Evolutionary conservation across 83 land plant species (phyloP).

Genomic region (Picea abies): DNA sequence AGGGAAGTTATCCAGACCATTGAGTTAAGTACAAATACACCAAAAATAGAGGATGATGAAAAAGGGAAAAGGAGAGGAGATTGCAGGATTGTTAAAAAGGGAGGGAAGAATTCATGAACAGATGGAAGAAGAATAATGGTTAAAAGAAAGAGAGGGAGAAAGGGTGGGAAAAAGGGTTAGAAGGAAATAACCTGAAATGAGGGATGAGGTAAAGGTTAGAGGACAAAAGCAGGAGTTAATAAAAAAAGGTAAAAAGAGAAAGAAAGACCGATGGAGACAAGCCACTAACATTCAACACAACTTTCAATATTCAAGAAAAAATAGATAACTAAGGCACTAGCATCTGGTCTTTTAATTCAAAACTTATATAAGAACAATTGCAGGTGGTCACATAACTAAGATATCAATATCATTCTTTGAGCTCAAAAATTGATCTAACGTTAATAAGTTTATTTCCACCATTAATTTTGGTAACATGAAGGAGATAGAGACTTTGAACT

Average conservation of each 20-base stretch:
- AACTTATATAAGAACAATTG: too few relatives aligned
- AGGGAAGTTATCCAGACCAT: too few relatives aligned
- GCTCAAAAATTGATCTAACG: neutral
- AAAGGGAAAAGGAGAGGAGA: neutral
- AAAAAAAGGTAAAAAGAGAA: neutral
- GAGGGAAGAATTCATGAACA: neutral
- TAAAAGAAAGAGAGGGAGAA: neutral
- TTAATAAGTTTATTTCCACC: neutral
- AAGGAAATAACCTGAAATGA: neutral
- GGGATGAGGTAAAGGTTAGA: too few relatives aligned
- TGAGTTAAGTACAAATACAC: neutral
- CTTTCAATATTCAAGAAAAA: too few relatives aligned
- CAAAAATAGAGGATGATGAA: neutral
- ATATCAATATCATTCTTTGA: neutral
- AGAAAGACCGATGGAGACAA: neutral
- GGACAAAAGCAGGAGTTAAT: neutral
- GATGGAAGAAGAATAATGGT: too few relatives aligned
- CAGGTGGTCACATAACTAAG: neutral
- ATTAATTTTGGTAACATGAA: neutral
- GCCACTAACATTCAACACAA: too few relatives aligned
- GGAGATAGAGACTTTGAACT: neutral
- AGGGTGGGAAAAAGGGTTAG: neutral
- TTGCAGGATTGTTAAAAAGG: neutral
- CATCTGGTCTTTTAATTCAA: too few relatives aligned
- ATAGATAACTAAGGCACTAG: too few relatives aligned